Evolutionary conservation across 768 basidiomycete genomes (phyloP), one percentile per base, ranked within the genome.

Genomic region (Tricholoma matsutake): DNA sequence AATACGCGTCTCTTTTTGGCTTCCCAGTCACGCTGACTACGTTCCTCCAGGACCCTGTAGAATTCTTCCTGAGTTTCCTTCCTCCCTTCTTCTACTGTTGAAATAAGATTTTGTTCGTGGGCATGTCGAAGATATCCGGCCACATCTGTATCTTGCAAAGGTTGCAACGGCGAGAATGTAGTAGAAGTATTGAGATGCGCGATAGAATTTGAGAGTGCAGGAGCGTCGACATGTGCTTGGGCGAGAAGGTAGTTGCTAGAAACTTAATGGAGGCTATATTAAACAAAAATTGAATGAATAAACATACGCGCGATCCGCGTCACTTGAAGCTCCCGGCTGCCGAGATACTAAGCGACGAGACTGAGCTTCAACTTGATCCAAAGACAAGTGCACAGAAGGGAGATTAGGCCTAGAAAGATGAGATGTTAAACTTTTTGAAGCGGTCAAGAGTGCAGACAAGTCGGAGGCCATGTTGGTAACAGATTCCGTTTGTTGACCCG

Each of bases 291-390:
- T 52, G 29, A 51, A 6, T 14, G 58, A 57, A 10, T 8, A 31
- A 32, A 75, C 89, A 62, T 73, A 91, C 91, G 88, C 91, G 80
- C 87, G 84, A 69, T 88, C 87, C 7, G 83, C 76, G 73, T 92
- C 91, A 41, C 79, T 80, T 0, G 88, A 79, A 18, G 83, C 73
- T 29, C 80, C 83, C 5, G 85, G 83, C 68, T 90, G 88, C 45
- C 87, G 83, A 22, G 90, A 85, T 4, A 91, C 87, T 25, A 98
- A 86, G 43, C 89, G 82, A 18, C 94, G 83, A 2, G 93, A 95
- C 76, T 96, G 94, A 0, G 90, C 87, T 73, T 98, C 96, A 63
- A 99, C 91, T 77, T 98, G 94, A 73, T 96, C 95, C 32, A 98
- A 83, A 1, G 94, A 92, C 59, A 96, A 87, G 59, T 91, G 86